Percentiles rank a stretch among this genome's conserved stretches.
These are phyloP conservation scores for Camelina neglecta DNA, from an alignment of 345 rosid genomes.

Conservation along the genomic window DNA sequence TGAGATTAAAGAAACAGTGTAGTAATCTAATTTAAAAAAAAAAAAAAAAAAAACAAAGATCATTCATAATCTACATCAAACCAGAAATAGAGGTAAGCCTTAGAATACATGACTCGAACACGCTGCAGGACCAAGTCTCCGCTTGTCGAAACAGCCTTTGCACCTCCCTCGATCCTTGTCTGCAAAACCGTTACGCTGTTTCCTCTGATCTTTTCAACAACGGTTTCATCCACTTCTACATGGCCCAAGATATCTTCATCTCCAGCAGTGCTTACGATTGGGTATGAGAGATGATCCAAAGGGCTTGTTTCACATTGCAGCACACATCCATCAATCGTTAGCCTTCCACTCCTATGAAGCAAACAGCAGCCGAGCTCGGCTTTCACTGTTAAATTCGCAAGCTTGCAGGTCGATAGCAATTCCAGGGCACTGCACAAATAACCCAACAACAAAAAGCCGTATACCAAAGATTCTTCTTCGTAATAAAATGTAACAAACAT, in stretches of 20 bases:
- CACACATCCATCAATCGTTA: slow-evolving; percentile 86
- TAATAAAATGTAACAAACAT: slow-evolving; percentile 17
- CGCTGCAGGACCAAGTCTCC: slow-evolving; percentile 84
- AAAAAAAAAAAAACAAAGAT: slow-evolving; percentile 2
- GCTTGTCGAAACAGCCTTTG: slow-evolving; percentile 76
- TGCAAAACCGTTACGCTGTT: slow-evolving; percentile 68
- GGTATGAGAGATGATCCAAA: slow-evolving; percentile 85
- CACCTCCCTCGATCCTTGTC: slow-evolving; percentile 94
- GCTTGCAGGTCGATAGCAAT: slow-evolving; percentile 80
- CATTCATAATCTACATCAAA: slow-evolving; percentile 67
- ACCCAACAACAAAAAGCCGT: slow-evolving; percentile 42
- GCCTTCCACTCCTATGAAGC: slow-evolving; percentile 89
- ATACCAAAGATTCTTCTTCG: slow-evolving; percentile 36
- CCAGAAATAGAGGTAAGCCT: slow-evolving; percentile 79
- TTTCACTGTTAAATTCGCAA: slow-evolving; percentile 79
- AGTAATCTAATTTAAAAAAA: not conserved
- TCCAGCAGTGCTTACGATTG: slow-evolving; percentile 81
- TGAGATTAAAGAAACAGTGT: not conserved
- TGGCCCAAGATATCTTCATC: slow-evolving; percentile 39
- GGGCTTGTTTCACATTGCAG: slow-evolving; percentile 87
- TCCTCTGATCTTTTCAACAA: slow-evolving; percentile 40
- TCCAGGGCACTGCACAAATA: slow-evolving; percentile 77
- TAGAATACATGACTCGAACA: slow-evolving; percentile 85
- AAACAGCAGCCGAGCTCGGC: slow-evolving; percentile 97
- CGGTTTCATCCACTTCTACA: slow-evolving; percentile 45